These are phyloP conservation scores for Protea cynaroides DNA, from an alignment of 164 flowering plant genomes.

Conservation along the genomic window DNA sequence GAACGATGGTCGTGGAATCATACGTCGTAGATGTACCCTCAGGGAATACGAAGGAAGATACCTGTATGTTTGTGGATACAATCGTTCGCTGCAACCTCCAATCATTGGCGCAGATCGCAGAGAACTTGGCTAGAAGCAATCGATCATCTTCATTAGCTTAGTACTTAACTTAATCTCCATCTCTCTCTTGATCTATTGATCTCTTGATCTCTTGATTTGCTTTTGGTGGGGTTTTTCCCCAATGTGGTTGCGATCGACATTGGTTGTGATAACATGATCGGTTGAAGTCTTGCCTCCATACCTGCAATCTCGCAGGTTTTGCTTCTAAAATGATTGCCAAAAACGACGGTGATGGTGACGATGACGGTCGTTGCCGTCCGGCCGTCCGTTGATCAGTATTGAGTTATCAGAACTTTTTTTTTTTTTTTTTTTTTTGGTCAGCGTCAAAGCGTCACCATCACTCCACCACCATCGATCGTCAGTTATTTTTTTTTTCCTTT, in stretches of 20 bases:
- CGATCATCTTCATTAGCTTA: background rate
- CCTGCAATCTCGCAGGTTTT: no score
- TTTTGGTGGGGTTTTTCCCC: background rate
- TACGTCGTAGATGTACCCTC: slow-evolving; percentile 72
- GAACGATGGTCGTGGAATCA: slow-evolving; percentile 70
- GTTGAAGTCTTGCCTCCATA: no score
- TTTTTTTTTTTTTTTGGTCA: no score
- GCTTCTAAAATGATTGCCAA: no score
- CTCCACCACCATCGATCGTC: background rate
- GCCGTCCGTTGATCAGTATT: no score
- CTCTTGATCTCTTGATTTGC: background rate
- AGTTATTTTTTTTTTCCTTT: no score
- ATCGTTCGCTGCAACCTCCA: slow-evolving; percentile 75
- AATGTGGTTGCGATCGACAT: background rate
- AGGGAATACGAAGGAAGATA: slow-evolving; percentile 77
- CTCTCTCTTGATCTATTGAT: background rate
- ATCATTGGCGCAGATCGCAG: slow-evolving; percentile 58
- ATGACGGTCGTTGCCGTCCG: no score
- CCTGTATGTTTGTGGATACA: slow-evolving; percentile 64
- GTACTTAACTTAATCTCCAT: no score
- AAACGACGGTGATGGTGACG: no score
- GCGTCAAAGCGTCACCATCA: background rate
- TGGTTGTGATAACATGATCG: background rate
- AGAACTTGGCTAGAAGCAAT: slow-evolving; percentile 13
- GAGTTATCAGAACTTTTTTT: background rate